These are phyloP conservation scores for Aspergillus aculeatinus DNA, from an alignment of 2,329 filamentous ascomycete species.

Conservation along the genomic window DNA sequence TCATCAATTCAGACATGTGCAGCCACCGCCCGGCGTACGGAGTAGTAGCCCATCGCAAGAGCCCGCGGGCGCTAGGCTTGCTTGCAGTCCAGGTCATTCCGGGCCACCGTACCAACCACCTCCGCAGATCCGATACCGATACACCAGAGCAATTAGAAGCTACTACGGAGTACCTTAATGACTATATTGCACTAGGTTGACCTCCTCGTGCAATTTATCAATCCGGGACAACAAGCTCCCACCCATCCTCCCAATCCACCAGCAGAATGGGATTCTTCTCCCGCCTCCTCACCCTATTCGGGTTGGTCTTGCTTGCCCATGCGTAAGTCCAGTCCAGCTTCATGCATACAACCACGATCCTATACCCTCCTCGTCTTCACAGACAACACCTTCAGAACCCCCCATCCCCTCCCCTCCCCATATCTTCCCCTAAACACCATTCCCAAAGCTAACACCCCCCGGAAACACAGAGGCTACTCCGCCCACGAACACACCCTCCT, in stretches of 20 bases:
- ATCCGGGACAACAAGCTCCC: no score
- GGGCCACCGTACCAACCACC: neutral
- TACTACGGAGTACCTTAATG: neutral
- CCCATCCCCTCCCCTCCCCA: no score
- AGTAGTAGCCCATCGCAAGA: no score
- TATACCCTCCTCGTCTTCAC: no score
- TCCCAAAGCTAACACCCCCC: neutral
- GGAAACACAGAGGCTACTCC: conserved; percentile 76
- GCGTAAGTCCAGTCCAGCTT: conserved; percentile 61
- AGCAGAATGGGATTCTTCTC: conserved; percentile 66
- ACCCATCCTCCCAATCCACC: no score
- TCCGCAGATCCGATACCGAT: neutral
- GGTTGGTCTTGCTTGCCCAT: conserved; percentile 77
- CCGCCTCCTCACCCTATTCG: conserved; percentile 68
- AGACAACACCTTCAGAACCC: no score
- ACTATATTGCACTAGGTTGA: no score
- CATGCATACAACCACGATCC: no score
- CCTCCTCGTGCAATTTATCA: no score
- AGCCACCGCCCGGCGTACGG: no score
- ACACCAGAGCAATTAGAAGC: neutral
- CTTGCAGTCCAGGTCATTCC: neutral
- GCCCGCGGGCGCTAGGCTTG: neutral
- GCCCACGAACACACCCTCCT: conserved; percentile 86
- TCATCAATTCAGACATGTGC: no score
- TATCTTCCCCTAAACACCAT: neutral